phyloP scores from a whole-genome alignment of 139 green algal species.

The Haematococcus lacustris region DNA sequence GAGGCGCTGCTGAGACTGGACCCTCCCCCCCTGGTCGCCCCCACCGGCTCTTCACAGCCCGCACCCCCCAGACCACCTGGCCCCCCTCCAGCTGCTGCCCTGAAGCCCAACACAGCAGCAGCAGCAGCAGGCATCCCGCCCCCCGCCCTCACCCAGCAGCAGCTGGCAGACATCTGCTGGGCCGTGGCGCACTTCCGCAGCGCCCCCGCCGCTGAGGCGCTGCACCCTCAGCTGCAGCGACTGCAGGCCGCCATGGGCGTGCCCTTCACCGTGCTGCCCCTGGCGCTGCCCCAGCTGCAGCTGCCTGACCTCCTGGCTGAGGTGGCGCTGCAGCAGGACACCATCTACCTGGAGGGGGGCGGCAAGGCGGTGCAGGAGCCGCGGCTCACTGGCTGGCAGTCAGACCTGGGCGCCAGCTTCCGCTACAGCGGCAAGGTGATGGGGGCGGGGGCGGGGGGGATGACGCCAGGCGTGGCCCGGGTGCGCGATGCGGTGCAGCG shows the following conservation, averaged over 20 bases:
- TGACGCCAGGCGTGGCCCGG: constrained; percentile 2
- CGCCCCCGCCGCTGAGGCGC: constrained; percentile 7
- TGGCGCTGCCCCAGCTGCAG: constrained; percentile 16
- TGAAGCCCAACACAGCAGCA: no score
- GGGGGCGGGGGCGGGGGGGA: background rate
- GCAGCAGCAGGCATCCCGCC: no score
- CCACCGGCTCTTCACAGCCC: no score
- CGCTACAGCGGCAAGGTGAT: constrained; percentile 43
- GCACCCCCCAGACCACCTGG: no score
- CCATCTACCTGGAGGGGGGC: constrained; percentile 30
- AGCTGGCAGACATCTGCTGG: constrained; percentile 30
- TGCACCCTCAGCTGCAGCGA: background rate
- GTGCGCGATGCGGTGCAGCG: constrained; percentile 21
- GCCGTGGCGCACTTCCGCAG: constrained; percentile 15
- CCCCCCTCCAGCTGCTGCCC: no score
- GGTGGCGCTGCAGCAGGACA: constrained; percentile 22
- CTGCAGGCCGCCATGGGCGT: constrained; percentile 18
- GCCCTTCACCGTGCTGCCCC: constrained; percentile 26
- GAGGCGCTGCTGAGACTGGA: no score
- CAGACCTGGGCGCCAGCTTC: constrained; percentile 36
- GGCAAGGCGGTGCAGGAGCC: constrained; percentile 15
- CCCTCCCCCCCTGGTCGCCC: no score
- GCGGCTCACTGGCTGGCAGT: constrained; percentile 36
- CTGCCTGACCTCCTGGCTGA: constrained; percentile 11
- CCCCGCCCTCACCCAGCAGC: constrained; percentile 9